These are phyloP conservation scores for Termitomyces heimii DNA, from an alignment of 768 basidiomycete species.

Conservation along the genomic window DNA sequence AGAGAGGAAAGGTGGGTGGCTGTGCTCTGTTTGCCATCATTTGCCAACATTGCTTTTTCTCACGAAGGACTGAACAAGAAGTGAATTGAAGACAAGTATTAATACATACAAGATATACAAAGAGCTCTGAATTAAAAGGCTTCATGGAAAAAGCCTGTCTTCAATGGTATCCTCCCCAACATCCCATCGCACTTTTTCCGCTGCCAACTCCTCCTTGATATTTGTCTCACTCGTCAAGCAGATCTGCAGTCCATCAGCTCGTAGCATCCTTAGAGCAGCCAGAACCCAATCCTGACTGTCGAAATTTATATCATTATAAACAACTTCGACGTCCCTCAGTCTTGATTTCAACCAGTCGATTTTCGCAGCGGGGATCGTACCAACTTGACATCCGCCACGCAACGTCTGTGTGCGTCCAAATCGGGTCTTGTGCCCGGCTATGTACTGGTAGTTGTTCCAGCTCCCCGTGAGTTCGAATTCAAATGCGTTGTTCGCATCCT, in stretches of 20 bases:
- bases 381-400: constrained; percentile 23
- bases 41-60: constrained; percentile 1
- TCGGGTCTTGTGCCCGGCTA: constrained; percentile 1
- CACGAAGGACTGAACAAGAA: background rate
- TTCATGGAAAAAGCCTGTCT: constrained; percentile 14
- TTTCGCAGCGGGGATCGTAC: constrained; percentile 11
- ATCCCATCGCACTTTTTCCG: constrained; percentile 19
- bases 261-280: constrained; percentile 16
- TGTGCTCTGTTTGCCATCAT: constrained; percentile 5
- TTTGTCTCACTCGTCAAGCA: constrained; percentile 11
- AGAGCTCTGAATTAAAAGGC: background rate
- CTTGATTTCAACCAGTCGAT: constrained; percentile 18
- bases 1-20: background rate
- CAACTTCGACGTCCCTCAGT: constrained; percentile 15
- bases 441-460: constrained; percentile 18
- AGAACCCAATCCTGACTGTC: constrained; percentile 25
- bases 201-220: constrained; percentile 11
- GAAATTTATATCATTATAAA: constrained; percentile 16
- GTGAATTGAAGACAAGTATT: background rate
- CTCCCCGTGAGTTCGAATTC: constrained; percentile 21
- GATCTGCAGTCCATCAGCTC: constrained; percentile 16
- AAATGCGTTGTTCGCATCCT: constrained; percentile 12
- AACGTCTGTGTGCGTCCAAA: constrained; percentile 11
- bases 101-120: background rate
- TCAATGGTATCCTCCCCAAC: constrained; percentile 20